Evolutionary conservation across 352 stramenopile genomes (phyloP), one percentile per base, ranked within the genome.

Genomic region (Pythium volutum): DNA sequence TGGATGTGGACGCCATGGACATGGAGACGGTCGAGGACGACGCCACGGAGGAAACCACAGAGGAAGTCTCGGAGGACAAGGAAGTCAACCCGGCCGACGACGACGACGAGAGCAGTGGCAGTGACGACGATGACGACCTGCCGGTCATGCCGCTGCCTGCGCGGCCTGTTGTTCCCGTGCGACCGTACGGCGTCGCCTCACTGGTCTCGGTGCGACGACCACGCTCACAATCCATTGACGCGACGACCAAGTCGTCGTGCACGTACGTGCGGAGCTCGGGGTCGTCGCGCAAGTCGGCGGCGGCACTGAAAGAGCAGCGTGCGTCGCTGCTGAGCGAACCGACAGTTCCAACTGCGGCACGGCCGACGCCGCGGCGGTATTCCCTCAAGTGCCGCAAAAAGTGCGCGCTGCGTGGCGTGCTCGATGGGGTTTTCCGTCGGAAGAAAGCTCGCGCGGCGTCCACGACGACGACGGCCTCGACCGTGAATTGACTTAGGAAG

Each of bases 401-500:
- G 46, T 62, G 57, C 34, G 46, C 48, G 25, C 56, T 72, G 15
- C 58, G 59, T 1, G 54, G 48, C 42, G 55, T 72, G 29, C 36
- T 72, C n/a, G 59, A 72, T 42, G 65, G 59, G 48, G 58, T 67
- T 55, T 67, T 72, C 57, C 65, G 56, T 49, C 55, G 65, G 65
- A 72, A 72, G 65, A 72, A 65, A 64, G 41, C 57, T 29, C 49
- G 49, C 33, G 45, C 45, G 52, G 16, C 51, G 9, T n/a, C 51
- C 6, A 22, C 33, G 43, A 34, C 14, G 39, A 7, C 5, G 45
- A 34, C 53, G n/a, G 16, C 16, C 29, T 22, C 25, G 7, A 43
- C 18, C 25, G 23, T 33, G 22, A 22, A 51, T 33, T 23, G n/a
- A 14, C 31, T n/a, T 18, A 26, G 41, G 18, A 2, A 39, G 22